These are phyloP conservation scores for Ganoderma meredithae DNA, from an alignment of 1,284 basidiomycete genomes.

Conservation along the genomic window DNA sequence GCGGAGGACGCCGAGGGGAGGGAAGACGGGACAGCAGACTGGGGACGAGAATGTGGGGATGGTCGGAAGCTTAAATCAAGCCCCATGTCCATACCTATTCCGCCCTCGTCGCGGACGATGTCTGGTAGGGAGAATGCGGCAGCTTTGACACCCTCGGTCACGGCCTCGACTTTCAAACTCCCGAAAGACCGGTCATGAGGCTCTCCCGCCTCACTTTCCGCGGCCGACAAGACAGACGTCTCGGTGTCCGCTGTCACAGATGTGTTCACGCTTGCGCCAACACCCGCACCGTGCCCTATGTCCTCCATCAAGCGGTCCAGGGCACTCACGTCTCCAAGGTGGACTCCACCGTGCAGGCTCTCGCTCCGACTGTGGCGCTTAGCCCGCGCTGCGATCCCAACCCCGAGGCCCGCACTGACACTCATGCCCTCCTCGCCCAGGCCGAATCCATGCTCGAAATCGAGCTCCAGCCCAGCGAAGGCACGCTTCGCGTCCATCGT, in stretches of 20 bases:
- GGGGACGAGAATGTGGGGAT: neutral
- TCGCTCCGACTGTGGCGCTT: slow-evolving; percentile 13
- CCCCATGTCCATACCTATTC: slow-evolving; percentile 34
- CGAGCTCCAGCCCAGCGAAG: slow-evolving; percentile 39
- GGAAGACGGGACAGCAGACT: neutral
- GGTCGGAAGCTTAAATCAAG: slow-evolving; percentile 15
- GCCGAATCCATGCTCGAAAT: slow-evolving; percentile 35
- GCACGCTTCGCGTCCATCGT: slow-evolving; percentile 30
- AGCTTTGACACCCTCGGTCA: slow-evolving; percentile 44
- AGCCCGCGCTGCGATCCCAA: slow-evolving; percentile 27
- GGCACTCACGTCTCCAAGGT: slow-evolving; percentile 79
- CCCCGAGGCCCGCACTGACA: slow-evolving; percentile 30
- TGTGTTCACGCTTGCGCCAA: slow-evolving; percentile 17
- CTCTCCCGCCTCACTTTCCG: slow-evolving; percentile 5
- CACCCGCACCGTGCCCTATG: slow-evolving; percentile 55
- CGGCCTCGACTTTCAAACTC: slow-evolving; percentile 40
- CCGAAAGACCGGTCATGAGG: slow-evolving; percentile 31
- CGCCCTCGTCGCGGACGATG: slow-evolving; percentile 32
- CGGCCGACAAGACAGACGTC: slow-evolving; percentile 14
- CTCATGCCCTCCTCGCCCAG: slow-evolving; percentile 29
- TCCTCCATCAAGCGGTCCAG: slow-evolving; percentile 81
- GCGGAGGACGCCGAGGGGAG: slow-evolving; percentile 3
- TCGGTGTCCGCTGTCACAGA: slow-evolving; percentile 16
- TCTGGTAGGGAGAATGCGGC: slow-evolving; percentile 43
- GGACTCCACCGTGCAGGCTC: slow-evolving; percentile 36